phyloP scores from a whole-genome alignment of 257 asterid genomes.

The Cynanchum wilfordii region DNA sequence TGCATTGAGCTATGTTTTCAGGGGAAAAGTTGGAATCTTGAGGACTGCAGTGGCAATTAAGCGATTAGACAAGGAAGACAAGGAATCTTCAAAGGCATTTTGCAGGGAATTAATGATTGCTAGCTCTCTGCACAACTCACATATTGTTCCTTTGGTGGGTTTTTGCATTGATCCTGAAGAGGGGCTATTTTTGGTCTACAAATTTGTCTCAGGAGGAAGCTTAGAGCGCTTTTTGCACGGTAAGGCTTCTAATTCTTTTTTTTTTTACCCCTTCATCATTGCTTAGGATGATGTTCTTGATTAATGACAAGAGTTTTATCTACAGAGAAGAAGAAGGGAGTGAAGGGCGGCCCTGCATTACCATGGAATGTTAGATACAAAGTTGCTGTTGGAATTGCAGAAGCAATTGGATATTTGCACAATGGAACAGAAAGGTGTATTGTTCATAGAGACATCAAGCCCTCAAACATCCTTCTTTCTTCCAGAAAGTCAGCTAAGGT shows the following conservation, averaged over 20 bases:
- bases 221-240: conserved; percentile 66
- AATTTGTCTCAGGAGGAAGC: conserved; percentile 87
- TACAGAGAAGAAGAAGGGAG: conserved; percentile 68
- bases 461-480: conserved; percentile 87
- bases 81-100: conserved; percentile 83
- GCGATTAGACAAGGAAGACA: conserved; percentile 71
- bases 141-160: conserved; percentile 82
- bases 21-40: conserved; percentile 71
- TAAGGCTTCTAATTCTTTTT: not conserved
- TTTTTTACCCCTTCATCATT: not conserved
- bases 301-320: conserved; percentile 17
- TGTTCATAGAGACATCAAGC: conserved; percentile 92
- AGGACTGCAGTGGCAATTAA: conserved; percentile 69
- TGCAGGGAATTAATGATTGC: conserved; percentile 94
- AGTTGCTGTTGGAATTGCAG: conserved; percentile 72
- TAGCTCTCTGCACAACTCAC: conserved; percentile 62
- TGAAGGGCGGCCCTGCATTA: conserved; percentile 48
- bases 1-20: conserved; percentile 82
- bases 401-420: conserved; percentile 69
- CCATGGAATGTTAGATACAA: conserved; percentile 64
- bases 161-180: conserved; percentile 84
- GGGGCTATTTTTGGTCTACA: conserved; percentile 83
- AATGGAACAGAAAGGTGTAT: conserved; percentile 82
- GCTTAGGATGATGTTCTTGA: not conserved
- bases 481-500: conserved; percentile 75